These are phyloP conservation scores for Chrysosporium keratinophilum DNA, from an alignment of 2,329 filamentous ascomycete species.

Conservation along the genomic window DNA sequence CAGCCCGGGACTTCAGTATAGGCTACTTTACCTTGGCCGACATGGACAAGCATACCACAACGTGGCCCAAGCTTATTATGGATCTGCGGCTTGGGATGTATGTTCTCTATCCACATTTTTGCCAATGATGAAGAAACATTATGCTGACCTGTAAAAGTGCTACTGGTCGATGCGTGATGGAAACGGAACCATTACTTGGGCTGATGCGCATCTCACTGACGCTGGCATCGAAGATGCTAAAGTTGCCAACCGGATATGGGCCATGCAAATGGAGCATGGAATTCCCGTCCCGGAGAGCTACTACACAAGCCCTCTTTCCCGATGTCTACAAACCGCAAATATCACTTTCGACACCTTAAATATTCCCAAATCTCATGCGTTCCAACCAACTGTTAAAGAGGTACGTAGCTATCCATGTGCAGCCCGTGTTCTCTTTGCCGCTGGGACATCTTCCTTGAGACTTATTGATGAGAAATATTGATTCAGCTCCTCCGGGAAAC, in stretches of 20 bases:
- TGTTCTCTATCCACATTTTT: slow-evolving; percentile 17
- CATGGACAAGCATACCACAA: slow-evolving; percentile 55
- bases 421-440: too few relatives aligned
- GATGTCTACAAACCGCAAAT: slow-evolving; percentile 49
- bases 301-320: slow-evolving; percentile 48
- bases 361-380: slow-evolving; percentile 38
- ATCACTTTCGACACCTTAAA: slow-evolving; percentile 43
- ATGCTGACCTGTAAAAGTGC: slow-evolving; percentile 28
- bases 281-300: slow-evolving; percentile 47
- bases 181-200: slow-evolving; percentile 46
- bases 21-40: slow-evolving; percentile 49
- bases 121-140: background rate
- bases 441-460: too few relatives aligned
- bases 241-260: slow-evolving; percentile 39
- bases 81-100: slow-evolving; percentile 51
- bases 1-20: slow-evolving; percentile 37
- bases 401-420: slow-evolving; percentile 20
- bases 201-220: slow-evolving; percentile 48
- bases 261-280: slow-evolving; percentile 35
- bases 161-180: slow-evolving; percentile 52
- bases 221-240: slow-evolving; percentile 44
- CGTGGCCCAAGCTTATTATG: slow-evolving; percentile 49
- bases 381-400: slow-evolving; percentile 49
- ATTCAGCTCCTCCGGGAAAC: slow-evolving; percentile 45
- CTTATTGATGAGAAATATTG: background rate